A percentile compares a stretch with the other conserved stretches of the same genome.
Conservation (phyloP, 352 stramenopile species). For the Phytophthora litchii region DNA sequence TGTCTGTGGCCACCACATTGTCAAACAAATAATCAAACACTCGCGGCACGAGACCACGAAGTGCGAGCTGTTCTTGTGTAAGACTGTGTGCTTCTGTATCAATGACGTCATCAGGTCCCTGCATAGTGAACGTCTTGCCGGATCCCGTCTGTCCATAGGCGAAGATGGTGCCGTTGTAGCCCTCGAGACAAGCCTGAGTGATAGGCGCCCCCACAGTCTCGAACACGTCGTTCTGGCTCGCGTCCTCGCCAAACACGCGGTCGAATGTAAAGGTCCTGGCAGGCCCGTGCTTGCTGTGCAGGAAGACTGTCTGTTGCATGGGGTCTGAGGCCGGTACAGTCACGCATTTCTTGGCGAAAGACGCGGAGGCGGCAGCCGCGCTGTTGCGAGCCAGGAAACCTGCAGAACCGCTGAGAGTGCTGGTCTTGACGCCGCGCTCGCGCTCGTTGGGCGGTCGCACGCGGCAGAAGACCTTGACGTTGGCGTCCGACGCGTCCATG, state of each 20-base stretch:
- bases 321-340: constrained; percentile 48
- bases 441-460: constrained; percentile 83
- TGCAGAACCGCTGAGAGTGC: constrained; percentile 12
- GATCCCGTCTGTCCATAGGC: constrained; percentile 86
- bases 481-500: constrained; percentile 46
- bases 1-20: constrained; percentile 34
- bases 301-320: constrained; percentile 61
- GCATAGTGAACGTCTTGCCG: constrained; percentile 89
- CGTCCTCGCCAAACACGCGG: constrained; percentile 87
- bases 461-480: constrained; percentile 89
- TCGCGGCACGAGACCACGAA: constrained; percentile 76
- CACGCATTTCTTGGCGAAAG: constrained; percentile 69
- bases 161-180: constrained; percentile 90
- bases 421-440: constrained; percentile 46
- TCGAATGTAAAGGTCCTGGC: constrained; percentile 92
- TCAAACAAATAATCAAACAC: constrained; percentile 88
- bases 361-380: constrained; percentile 14
- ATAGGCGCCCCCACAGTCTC: constrained; percentile 85
- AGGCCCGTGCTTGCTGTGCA: constrained; percentile 55
- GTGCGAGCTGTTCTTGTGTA: constrained; percentile 37
- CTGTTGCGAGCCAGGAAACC: constrained; percentile 26
- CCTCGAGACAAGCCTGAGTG: constrained; percentile 73
- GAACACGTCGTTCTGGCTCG: constrained; percentile 93
- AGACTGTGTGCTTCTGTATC: constrained; percentile 40
- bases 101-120: constrained; percentile 75